Percentiles rank a stretch among this genome's conserved stretches.
Conservation (phyloP, 106 monocot species). For the Triglochin maritima region DNA sequence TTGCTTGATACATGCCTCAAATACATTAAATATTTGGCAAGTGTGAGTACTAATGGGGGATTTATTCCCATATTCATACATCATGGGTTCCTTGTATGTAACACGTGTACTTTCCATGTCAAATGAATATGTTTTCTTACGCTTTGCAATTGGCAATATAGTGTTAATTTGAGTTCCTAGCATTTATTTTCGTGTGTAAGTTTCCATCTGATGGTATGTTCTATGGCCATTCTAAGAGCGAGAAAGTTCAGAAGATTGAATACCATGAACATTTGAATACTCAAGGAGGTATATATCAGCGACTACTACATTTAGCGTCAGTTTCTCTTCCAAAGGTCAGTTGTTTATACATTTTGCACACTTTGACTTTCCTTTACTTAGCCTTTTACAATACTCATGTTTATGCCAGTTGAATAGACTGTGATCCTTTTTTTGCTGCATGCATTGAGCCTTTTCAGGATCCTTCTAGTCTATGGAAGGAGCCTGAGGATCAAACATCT, state of each 20-base stretch:
- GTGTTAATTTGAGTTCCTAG: background rate
- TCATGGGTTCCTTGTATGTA: background rate
- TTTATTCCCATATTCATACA: no score
- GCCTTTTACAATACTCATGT: background rate
- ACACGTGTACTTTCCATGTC: background rate
- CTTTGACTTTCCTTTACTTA: background rate
- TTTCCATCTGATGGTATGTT: background rate
- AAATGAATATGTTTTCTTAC: background rate
- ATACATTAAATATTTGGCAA: no score
- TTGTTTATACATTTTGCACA: background rate
- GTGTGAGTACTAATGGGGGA: no score
- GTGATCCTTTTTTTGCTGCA: constrained; percentile 3
- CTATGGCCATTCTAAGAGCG: background rate
- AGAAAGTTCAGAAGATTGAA: constrained; percentile 1
- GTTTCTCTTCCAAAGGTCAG: background rate
- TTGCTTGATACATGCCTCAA: no score
- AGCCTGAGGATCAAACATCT: constrained; percentile 8
- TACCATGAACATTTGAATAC: background rate
- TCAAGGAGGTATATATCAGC: constrained; percentile 2
- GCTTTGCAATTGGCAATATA: background rate
- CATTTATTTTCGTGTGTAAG: background rate
- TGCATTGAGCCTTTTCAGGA: constrained; percentile 27
- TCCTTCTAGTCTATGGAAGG: constrained; percentile 10
- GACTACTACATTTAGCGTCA: constrained; percentile 4
- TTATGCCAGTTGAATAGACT: background rate